These are phyloP conservation scores for Corymbia maculata DNA, from an alignment of 345 rosid genomes.

Conservation along the genomic window DNA sequence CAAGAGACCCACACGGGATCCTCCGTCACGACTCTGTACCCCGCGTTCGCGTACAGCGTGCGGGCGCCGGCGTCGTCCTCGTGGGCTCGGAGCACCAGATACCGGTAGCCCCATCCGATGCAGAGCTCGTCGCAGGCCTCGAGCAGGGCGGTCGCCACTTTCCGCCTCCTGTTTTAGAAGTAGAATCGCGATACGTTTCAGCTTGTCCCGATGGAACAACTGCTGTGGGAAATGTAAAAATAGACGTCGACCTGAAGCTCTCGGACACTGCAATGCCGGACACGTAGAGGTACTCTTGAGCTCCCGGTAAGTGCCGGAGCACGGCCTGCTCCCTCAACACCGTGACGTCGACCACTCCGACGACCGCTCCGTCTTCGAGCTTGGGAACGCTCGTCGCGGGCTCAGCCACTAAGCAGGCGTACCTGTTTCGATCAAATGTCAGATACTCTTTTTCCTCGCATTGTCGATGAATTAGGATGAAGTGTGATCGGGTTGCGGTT, in stretches of 20 bases:
- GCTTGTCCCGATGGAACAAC: not conserved
- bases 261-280: conserved; percentile 77
- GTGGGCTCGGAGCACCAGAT: conserved; percentile 62
- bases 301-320: conserved; percentile 39
- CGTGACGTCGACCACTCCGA: conserved; percentile 77
- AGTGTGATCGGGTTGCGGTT: not conserved
- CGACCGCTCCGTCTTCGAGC: conserved; percentile 17
- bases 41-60: conserved; percentile 55
- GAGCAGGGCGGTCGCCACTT: conserved; percentile 60
- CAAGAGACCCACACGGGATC: conserved; percentile 66
- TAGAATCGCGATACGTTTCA: not conserved
- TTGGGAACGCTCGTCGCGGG: not conserved
- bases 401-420: conserved; percentile 81
- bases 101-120: conserved; percentile 46
- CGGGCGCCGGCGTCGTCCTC: conserved; percentile 78
- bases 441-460: not conserved
- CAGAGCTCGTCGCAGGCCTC: conserved; percentile 66
- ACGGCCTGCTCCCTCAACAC: conserved; percentile 45
- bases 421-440: conserved; percentile 13
- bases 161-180: conserved; percentile 41
- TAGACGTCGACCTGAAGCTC: conserved; percentile 32
- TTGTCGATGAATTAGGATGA: not conserved
- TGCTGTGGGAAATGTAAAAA: not conserved
- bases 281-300: conserved; percentile 67
- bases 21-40: conserved; percentile 43